Evolutionary conservation across 1,284 basidiomycete genomes (phyloP).

Genomic region (Apiotrichum laibachii): DNA sequence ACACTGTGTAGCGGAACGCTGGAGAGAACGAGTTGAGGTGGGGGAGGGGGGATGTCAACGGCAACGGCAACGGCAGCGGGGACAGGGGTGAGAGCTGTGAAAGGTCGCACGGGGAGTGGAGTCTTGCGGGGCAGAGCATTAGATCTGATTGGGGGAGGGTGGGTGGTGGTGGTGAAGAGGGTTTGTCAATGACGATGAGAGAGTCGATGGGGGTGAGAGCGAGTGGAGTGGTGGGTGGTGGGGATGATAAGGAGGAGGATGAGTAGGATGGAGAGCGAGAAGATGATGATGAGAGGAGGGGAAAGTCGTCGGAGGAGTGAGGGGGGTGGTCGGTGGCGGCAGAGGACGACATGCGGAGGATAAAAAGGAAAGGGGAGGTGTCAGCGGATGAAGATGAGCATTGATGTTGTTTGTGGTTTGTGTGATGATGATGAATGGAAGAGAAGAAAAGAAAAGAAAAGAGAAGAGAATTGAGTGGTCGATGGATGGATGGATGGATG

Average conservation of each 20-base stretch:
- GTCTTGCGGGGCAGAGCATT: constrained; percentile 10
- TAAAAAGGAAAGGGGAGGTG: not conserved
- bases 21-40: not conserved
- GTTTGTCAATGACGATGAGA: not conserved
- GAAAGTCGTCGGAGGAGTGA: not conserved
- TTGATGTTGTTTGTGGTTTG: not conserved
- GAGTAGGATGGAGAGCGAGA: constrained; percentile 1
- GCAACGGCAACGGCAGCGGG: not conserved
- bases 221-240: not conserved
- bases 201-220: not conserved
- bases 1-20: constrained; percentile 2
- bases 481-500: not conserved
- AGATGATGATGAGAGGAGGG: not conserved
- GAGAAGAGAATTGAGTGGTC: not conserved
- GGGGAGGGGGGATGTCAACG: not conserved
- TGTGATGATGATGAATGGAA: not conserved
- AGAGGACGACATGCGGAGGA: not conserved
- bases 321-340: too few species aligned
- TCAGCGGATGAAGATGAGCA: not conserved
- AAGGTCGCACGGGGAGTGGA: constrained; percentile 10
- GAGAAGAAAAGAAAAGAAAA: not conserved
- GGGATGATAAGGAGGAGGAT: not conserved
- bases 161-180: not conserved
- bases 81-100: constrained; percentile 4
- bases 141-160: constrained; percentile 5